phyloP scores from a whole-genome alignment of 1,139 yeast genomes.

The Hansenula anomala region DNA sequence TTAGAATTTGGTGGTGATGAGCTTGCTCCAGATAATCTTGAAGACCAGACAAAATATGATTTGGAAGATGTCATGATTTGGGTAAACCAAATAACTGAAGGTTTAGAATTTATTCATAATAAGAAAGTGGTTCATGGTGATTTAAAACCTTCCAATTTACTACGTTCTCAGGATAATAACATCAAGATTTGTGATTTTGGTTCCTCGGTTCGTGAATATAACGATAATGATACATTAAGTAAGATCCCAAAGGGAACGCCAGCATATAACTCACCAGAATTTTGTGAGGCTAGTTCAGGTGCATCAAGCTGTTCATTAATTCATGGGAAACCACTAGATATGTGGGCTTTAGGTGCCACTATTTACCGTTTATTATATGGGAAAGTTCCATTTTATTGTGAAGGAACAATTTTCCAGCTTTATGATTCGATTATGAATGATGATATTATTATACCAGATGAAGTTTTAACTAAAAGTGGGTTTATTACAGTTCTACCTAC shows the following conservation, averaged over 20 bases:
- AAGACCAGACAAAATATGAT: neutral
- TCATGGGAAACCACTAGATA: slow-evolving; percentile 7
- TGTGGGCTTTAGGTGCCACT: slow-evolving; percentile 11
- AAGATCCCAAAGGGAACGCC: slow-evolving; percentile 8
- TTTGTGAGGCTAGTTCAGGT: neutral
- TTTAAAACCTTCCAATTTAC: slow-evolving; percentile 11
- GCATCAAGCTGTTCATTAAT: neutral
- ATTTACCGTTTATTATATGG: slow-evolving; percentile 4
- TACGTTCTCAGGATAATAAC: neutral
- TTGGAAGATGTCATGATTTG: slow-evolving; percentile 18
- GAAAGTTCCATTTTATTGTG: slow-evolving; percentile 4
- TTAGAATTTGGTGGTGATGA: slow-evolving; percentile 7
- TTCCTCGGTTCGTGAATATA: slow-evolving; percentile 3
- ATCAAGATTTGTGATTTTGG: slow-evolving; percentile 13
- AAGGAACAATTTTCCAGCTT: slow-evolving; percentile 3
- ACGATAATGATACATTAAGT: neutral
- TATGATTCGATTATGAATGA: slow-evolving; percentile 1
- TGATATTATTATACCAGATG: neutral
- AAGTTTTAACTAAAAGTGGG: neutral
- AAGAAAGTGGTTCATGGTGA: slow-evolving; percentile 10
- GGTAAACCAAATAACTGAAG: slow-evolving; percentile 4
- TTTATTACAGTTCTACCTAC: neutral
- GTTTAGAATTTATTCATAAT: slow-evolving; percentile 5
- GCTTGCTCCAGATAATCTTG: neutral
- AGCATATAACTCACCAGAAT: slow-evolving; percentile 8